phyloP scores from a whole-genome alignment of 805 yeast species.

The Nakazawaea ishiwadae region DNA sequence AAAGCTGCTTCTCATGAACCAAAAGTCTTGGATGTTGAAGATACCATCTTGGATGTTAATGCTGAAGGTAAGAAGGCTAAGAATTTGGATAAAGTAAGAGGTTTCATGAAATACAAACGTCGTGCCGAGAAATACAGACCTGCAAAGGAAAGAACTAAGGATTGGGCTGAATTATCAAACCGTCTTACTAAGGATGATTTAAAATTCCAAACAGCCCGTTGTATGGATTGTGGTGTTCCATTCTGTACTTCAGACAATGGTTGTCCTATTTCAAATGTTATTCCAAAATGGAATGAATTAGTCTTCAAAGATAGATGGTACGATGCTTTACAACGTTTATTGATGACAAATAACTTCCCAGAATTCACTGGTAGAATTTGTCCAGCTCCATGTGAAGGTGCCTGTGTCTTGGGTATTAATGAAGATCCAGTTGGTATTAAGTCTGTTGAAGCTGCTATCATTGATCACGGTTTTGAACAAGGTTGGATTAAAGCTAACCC shows the following conservation, averaged over 20 bases:
- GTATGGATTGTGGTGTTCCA: slow-evolving; percentile 99
- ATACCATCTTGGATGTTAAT: slow-evolving; percentile 67
- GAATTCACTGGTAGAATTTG: slow-evolving; percentile 98
- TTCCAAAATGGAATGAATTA: slow-evolving; percentile 97
- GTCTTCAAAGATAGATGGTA: slow-evolving; percentile 94
- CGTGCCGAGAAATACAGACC: slow-evolving; percentile 83
- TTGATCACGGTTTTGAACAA: slow-evolving; percentile 92
- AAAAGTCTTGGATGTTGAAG: slow-evolving; percentile 83
- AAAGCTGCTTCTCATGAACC: slow-evolving; percentile 55
- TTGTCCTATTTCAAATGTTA: slow-evolving; percentile 94
- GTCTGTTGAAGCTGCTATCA: slow-evolving; percentile 92
- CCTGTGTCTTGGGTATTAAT: slow-evolving; percentile 86
- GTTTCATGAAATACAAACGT: slow-evolving; percentile 91
- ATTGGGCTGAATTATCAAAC: slow-evolving; percentile 88
- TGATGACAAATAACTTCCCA: slow-evolving; percentile 98
- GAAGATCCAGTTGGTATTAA: slow-evolving; percentile 96
- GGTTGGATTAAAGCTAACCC: slow-evolving; percentile 92
- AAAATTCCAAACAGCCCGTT: slow-evolving; percentile 89
- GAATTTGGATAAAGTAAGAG: slow-evolving; percentile 75
- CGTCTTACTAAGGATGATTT: slow-evolving; percentile 84
- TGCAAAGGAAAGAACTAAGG: slow-evolving; percentile 69
- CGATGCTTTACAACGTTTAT: slow-evolving; percentile 84
- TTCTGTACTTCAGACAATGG: slow-evolving; percentile 98
- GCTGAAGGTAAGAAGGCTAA: slow-evolving; percentile 60
- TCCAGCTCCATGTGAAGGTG: slow-evolving; percentile 99